Conservation (phyloP, 495 filamentous ascomycete genomes). For the Neurospora sp. region DNA sequence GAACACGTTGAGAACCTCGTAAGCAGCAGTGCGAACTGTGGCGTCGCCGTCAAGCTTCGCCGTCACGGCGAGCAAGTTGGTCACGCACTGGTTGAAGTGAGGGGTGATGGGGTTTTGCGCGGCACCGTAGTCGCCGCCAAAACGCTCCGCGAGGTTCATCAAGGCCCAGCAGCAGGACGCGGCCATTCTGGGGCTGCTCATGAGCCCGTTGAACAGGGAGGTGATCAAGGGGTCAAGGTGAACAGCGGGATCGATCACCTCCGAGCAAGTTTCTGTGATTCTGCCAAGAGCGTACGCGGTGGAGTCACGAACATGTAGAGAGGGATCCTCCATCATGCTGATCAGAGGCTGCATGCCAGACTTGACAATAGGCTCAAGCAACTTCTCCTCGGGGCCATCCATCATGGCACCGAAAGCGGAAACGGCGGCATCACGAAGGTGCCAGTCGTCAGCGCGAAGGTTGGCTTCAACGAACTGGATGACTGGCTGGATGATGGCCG, state of each 20-base stretch:
- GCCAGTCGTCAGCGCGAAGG: slow-evolving; percentile 85
- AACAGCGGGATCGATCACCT: slow-evolving; percentile 71
- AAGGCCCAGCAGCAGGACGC: slow-evolving; percentile 97
- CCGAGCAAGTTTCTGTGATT: slow-evolving; percentile 83
- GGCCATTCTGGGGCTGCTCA: slow-evolving; percentile 93
- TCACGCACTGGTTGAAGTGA: slow-evolving; percentile 88
- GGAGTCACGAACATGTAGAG: slow-evolving; percentile 89
- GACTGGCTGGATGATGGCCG: slow-evolving; percentile 69
- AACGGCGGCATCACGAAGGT: slow-evolving; percentile 84
- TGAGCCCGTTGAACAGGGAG: slow-evolving; percentile 80
- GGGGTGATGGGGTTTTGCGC: slow-evolving; percentile 75
- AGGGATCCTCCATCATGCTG: slow-evolving; percentile 89
- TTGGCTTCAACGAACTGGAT: slow-evolving; percentile 85
- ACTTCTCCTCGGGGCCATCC: slow-evolving; percentile 88
- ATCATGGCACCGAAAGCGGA: slow-evolving; percentile 98
- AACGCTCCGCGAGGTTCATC: slow-evolving; percentile 96
- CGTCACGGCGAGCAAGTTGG: slow-evolving; percentile 73
- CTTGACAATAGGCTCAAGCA: slow-evolving; percentile 85
- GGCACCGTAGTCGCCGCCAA: slow-evolving; percentile 68
- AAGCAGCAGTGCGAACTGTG: slow-evolving; percentile 93
- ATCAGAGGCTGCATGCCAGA: slow-evolving; percentile 85
- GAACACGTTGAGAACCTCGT: slow-evolving; percentile 92
- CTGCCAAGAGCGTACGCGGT: slow-evolving; percentile 92
- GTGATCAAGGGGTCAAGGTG: slow-evolving; percentile 76
- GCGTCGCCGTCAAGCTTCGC: slow-evolving; percentile 77